Percentiles rank a stretch among this genome's conserved stretches.
phyloP scores from a whole-genome alignment of 176 grass and related monocot species.

The Avena eriantha region DNA sequence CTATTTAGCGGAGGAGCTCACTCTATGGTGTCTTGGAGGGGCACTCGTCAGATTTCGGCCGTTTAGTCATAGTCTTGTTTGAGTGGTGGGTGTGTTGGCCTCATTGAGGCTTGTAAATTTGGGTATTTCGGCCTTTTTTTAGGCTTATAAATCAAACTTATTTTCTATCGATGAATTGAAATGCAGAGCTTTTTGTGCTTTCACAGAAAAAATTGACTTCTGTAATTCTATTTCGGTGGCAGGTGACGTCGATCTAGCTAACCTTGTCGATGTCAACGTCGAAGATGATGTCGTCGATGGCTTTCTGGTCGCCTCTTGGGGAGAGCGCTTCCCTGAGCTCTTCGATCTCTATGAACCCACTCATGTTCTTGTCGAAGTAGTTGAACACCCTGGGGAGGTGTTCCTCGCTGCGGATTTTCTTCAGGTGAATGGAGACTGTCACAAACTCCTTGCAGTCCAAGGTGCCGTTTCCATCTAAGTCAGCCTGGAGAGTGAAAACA shows the following conservation, averaged over 20 bases:
- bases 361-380: slow-evolving; percentile 87
- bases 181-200: no score
- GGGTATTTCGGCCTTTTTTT: no score
- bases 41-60: no score
- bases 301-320: slow-evolving; percentile 69
- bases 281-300: slow-evolving; percentile 72
- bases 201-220: no score
- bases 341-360: slow-evolving; percentile 82
- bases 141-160: no score
- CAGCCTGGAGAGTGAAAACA: slow-evolving; percentile 56
- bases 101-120: no score
- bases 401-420: slow-evolving; percentile 82
- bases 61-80: no score
- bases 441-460: slow-evolving; percentile 92
- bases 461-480: slow-evolving; percentile 79
- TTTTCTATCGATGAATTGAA: no score
- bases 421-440: slow-evolving; percentile 85
- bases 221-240: background rate
- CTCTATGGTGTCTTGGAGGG: no score
- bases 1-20: no score
- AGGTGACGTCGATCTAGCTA: background rate
- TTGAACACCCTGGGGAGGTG: slow-evolving; percentile 79
- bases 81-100: no score
- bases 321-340: slow-evolving; percentile 81
- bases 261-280: slow-evolving; percentile 89